Base-by-base conservation (phyloP, 192 early-diverging fungal species). In the Helicostylum pulchrum region DNA sequence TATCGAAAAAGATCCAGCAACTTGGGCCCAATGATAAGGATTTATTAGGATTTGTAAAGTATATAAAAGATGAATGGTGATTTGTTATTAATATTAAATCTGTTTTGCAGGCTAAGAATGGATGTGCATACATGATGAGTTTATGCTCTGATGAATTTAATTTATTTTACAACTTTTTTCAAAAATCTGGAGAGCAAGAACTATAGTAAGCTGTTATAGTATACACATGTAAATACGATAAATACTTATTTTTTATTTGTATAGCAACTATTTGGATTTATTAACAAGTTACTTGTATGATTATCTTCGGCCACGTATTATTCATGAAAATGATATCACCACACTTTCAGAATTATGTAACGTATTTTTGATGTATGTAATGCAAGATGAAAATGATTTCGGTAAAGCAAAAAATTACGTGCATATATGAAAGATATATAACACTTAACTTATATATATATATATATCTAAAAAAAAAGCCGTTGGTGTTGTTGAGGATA, bases 61-160 rank as follows among this genome's bases (percentile, higher is more conserved):
- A 8, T n/a, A 64, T 36, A 14, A 39, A 51, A 50, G 26, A 26
- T 26, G 26, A 26, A 26, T 26, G 26, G 2, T 26, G 26, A 26
- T 26, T 36, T 39, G 36, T 39, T 39, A 39, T 39, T 39, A 26
- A 26, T 26, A 26, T 26, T 26, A 26, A 26, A 26, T n/a, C 26
- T 26, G 3, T 43, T 4, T 19, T 57, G 0, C 69, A 88, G 93
- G 78, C 88, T 3, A 73, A 82, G 34, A 86, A 85, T 66, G 93
- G 93, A 56, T 89, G 89, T 56, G 93, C 88, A 1, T 98, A 93
- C 66, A 75, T 97, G 68, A 85, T 92, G 72, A 77, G 83, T 55
- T 78, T 95, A 23, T 97, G 89, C 62, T 79, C 81, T 11, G 94
- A 97, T 54, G 96, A 98, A 70, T 85, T 81, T 62, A 76, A 80